A percentile compares a stretch with the other conserved stretches of the same genome.
phyloP scores from a whole-genome alignment of 148 eudicot species.

The Salicornia ramosissima region DNA sequence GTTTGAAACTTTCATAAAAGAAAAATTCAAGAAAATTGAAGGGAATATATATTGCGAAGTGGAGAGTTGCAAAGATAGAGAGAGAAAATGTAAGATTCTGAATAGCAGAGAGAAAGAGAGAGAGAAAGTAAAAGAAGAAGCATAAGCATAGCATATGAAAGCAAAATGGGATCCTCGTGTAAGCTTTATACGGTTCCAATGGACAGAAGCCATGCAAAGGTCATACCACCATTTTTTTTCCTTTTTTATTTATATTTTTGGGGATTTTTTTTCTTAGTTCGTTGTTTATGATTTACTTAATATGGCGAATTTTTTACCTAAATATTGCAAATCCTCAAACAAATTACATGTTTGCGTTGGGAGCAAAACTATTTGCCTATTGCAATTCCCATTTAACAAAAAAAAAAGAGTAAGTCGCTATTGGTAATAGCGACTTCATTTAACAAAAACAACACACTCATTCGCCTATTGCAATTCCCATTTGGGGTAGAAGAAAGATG shows the following conservation, averaged over 20 bases:
- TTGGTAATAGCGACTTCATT: too few relatives aligned
- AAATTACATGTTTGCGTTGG: too few relatives aligned
- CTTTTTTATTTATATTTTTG: neutral
- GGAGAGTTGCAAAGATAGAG: conserved; percentile 8
- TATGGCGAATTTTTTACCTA: too few relatives aligned
- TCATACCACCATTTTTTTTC: neutral
- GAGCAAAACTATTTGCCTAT: too few relatives aligned
- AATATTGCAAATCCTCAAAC: too few relatives aligned
- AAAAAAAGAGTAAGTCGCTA: too few relatives aligned
- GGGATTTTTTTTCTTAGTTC: neutral
- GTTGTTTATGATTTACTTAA: neutral
- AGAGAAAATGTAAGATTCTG: conserved; percentile 21
- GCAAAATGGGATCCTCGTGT: conserved; percentile 56
- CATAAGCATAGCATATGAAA: neutral
- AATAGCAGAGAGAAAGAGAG: conserved; percentile 29
- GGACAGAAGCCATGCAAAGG: conserved; percentile 34
- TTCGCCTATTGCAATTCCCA: too few relatives aligned
- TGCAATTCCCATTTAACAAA: too few relatives aligned
- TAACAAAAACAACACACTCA: too few relatives aligned
- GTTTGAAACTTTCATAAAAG: neutral
- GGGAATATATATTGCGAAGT: neutral
- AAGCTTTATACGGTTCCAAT: conserved; percentile 45
- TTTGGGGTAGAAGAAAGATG: too few relatives aligned
- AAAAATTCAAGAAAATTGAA: neutral
- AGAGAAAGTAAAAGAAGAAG: conserved; percentile 8